Conservation (phyloP, 1,139 yeast species). For the Kodamaea sp. region DNA sequence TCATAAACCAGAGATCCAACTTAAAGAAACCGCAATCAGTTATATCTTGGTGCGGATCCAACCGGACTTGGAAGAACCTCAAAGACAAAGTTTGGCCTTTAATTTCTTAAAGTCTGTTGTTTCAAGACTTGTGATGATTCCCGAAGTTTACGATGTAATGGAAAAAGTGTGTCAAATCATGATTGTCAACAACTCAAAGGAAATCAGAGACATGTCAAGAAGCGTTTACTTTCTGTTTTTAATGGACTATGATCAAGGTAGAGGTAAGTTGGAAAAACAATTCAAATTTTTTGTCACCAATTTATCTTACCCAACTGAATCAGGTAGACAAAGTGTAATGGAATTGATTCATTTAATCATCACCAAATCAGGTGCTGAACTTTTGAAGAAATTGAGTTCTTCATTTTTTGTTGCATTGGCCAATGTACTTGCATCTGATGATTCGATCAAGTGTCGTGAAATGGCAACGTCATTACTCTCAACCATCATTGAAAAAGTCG, state of each 20-base stretch:
- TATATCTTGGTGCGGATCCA: slow-evolving; percentile 71
- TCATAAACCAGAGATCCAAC: slow-evolving; percentile 58
- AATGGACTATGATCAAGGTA: slow-evolving; percentile 93
- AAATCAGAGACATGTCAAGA: slow-evolving; percentile 83
- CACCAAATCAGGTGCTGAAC: slow-evolving; percentile 59
- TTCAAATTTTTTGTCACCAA: slow-evolving; percentile 81
- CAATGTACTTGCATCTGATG: slow-evolving; percentile 74
- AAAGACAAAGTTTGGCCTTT: slow-evolving; percentile 83
- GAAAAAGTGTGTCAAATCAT: slow-evolving; percentile 77
- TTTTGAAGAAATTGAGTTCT: slow-evolving; percentile 58
- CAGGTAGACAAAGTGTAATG: slow-evolving; percentile 89
- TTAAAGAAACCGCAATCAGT: slow-evolving; percentile 72
- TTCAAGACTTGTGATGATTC: slow-evolving; percentile 67
- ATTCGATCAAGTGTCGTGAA: slow-evolving; percentile 77
- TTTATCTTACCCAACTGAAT: slow-evolving; percentile 77
- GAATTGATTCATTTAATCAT: slow-evolving; percentile 75
- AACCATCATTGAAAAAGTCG: slow-evolving; percentile 52
- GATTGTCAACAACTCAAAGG: slow-evolving; percentile 85
- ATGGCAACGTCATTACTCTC: slow-evolving; percentile 69
- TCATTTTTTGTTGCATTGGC: slow-evolving; percentile 84
- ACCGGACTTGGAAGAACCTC: slow-evolving; percentile 91
- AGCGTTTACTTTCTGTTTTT: slow-evolving; percentile 79
- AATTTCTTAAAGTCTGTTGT: slow-evolving; percentile 75
- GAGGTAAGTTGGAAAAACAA: slow-evolving; percentile 79
- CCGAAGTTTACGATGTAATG: slow-evolving; percentile 89